A percentile compares a stretch with the other conserved stretches of the same genome.
phyloP scores from a whole-genome alignment of 257 asterid genomes.

The Petrea volubilis region DNA sequence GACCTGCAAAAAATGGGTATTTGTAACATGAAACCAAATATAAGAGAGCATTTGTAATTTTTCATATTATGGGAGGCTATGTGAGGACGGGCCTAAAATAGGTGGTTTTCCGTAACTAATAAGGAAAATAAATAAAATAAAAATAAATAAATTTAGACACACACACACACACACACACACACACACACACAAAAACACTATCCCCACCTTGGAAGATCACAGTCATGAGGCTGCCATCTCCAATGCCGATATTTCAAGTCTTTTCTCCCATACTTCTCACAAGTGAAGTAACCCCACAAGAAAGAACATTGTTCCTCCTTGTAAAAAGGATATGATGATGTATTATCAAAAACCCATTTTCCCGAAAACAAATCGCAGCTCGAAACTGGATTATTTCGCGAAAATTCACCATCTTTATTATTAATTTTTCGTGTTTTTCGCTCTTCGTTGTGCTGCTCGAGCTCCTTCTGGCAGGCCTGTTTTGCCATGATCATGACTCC shows the following conservation, averaged over 20 bases:
- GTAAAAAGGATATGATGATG: constrained; percentile 44
- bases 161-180: too few relatives aligned
- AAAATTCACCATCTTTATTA: too few relatives aligned
- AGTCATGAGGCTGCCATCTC: constrained; percentile 70
- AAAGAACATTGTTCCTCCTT: constrained; percentile 46
- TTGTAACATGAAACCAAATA: too few relatives aligned
- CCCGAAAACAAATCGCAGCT: constrained; percentile 40
- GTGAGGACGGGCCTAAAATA: too few relatives aligned
- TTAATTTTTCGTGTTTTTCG: not conserved
- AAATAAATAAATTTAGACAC: too few relatives aligned
- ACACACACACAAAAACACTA: too few relatives aligned
- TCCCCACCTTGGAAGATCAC: constrained; percentile 55
- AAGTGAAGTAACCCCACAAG: constrained; percentile 40
- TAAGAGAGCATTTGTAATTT: too few relatives aligned
- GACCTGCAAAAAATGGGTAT: too few relatives aligned
- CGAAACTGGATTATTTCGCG: not conserved
- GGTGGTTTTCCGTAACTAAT: too few relatives aligned
- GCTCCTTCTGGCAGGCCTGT: too few relatives aligned
- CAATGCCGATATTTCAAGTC: constrained; percentile 52
- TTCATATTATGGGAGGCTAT: too few relatives aligned
- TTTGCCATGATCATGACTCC: not conserved
- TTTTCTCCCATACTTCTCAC: constrained; percentile 53
- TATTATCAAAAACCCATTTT: constrained; percentile 54
- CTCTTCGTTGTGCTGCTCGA: not conserved
- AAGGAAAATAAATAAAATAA: too few relatives aligned